These are phyloP conservation scores for Acmispon strigosus DNA, from an alignment of 306 rosid species.

Conservation along the genomic window DNA sequence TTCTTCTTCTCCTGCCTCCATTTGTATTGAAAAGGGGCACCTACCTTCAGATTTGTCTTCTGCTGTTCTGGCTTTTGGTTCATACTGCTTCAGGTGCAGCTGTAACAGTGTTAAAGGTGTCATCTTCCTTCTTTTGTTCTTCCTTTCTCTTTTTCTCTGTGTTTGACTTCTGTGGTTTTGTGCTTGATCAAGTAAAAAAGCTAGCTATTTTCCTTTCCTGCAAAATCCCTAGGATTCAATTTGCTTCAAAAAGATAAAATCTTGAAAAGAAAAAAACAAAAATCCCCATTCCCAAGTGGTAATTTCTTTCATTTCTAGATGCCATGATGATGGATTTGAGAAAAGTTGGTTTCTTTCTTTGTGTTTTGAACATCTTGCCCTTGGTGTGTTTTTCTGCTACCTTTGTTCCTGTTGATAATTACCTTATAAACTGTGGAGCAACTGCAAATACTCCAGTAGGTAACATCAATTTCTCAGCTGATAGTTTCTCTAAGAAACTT, in stretches of 20 bases:
- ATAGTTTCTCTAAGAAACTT: conserved; percentile 38
- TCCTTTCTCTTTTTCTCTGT: background rate
- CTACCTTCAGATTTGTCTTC: background rate
- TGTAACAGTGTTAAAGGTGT: conserved; percentile 29
- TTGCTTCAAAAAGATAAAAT: conserved; percentile 7
- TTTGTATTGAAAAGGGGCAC: background rate
- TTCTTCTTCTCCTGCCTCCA: conserved; percentile 1
- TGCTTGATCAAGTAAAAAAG: background rate
- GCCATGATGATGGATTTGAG: conserved; percentile 33
- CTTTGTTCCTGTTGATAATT: conserved; percentile 53
- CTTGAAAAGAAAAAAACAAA: background rate
- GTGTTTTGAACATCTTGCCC: conserved; percentile 34
- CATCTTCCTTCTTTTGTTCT: background rate
- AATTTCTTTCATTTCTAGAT: background rate
- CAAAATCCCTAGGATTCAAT: conserved; percentile 10
- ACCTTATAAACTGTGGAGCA: conserved; percentile 85
- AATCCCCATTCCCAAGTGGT: background rate
- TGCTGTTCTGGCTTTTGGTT: background rate
- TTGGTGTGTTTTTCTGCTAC: conserved; percentile 33
- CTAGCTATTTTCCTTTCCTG: background rate
- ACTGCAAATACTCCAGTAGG: conserved; percentile 37
- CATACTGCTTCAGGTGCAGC: background rate
- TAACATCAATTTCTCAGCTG: conserved; percentile 51
- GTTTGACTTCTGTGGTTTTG: conserved; percentile 1
- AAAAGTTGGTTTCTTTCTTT: conserved; percentile 34